Evolutionary conservation across 345 rosid species (phyloP), one percentile per base, ranked within the genome.

Genomic region (Hypericum perforatum): DNA sequence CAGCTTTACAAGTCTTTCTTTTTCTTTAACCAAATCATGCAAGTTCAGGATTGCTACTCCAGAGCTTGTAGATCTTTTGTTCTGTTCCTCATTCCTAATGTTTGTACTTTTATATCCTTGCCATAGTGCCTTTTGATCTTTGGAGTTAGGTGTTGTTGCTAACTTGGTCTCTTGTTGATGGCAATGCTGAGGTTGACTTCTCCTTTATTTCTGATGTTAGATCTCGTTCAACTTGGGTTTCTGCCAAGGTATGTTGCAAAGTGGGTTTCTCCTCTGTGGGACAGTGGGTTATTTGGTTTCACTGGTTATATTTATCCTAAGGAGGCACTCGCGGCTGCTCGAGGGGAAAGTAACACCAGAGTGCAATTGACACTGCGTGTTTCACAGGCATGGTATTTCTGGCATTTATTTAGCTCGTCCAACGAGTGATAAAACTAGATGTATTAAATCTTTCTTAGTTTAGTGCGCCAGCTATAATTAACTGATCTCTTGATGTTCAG

Each of bases 191-290:
- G 37, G 57, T 55, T 55, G 56, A 38, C 62, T 67, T 12, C 49
- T 56, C 12, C 44, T 54, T 45, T 42, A 16, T 63, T 53, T 49
- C 58, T 62, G 54, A 68, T 54, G 60, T 47, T 55, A 90, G 95
- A 86, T 55, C 74, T 71, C 53, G 40, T 84, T 29, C 95, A 82
- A 58, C 72, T 86, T 68, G 97, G 97, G 58, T 90, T 90, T 76
- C 73, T 90, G 46, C 94, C 95, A 36, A 73, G 84, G 68, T 56
- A 64, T 70, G 67, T 84, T 41, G 94, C 86, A 53, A 86, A 80
- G 66, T 86, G 94, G 97, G 84, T 86, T 60, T 86, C 97, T 58
- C 97, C 95, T 5, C 65, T 86, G 77, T 90, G 94, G 95, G 95
- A 86, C 49, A 57, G 61, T 49, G 84, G 91, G 47, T 75, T 80